phyloP scores from a whole-genome alignment of 192 early-diverging fungal genomes.

The Rhizophagus sp. region DNA sequence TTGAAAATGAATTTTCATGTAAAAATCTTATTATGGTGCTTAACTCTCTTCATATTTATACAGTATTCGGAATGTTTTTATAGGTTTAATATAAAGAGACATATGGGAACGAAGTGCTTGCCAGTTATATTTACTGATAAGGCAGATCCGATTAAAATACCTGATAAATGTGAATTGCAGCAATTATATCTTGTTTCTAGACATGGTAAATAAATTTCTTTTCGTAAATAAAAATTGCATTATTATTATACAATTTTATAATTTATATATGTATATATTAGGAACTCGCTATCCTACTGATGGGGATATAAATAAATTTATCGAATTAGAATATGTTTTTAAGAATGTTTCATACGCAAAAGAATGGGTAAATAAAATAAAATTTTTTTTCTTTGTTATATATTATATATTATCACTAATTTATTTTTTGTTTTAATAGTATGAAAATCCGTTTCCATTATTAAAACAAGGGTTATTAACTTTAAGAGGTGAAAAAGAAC shows the following conservation, averaged over 20 bases:
- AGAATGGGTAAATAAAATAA: background rate
- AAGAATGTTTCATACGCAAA: background rate
- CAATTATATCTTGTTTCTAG: constrained; percentile 17
- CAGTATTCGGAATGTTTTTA: background rate
- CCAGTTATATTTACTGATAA: background rate
- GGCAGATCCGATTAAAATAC: background rate
- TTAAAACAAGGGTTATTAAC: constrained; percentile 6
- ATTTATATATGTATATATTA: background rate
- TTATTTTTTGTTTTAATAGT: no score
- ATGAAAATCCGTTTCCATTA: constrained; percentile 10
- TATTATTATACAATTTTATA: background rate
- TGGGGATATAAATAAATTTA: background rate
- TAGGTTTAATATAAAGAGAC: background rate
- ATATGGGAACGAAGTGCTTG: background rate
- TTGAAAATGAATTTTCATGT: no score
- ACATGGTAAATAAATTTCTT: constrained; percentile 5
- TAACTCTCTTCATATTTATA: no score
- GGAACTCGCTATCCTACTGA: background rate
- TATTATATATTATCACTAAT: no score
- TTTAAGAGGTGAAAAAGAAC: constrained; percentile 3
- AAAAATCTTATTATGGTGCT: no score
- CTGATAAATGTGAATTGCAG: background rate
- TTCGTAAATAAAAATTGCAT: no score
- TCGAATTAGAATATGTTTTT: background rate
- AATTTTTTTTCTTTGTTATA: no score